Evolutionary conservation across 805 yeast genomes (phyloP), one percentile per base, ranked within the genome.

Genomic region (Ogataea methanolica): DNA sequence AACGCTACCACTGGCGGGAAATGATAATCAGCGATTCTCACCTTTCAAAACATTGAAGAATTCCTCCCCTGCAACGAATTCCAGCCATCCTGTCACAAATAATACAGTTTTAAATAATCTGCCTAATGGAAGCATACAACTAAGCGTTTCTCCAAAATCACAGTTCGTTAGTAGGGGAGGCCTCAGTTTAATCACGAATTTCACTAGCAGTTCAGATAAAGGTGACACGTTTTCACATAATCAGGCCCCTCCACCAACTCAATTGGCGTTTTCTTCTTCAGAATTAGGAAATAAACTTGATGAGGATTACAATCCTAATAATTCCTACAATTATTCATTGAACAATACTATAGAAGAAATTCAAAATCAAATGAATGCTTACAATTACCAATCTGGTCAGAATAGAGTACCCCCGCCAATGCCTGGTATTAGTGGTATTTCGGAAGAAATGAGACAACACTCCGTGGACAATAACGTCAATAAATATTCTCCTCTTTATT

Each of bases 311-410:
- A 62, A 64, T 46, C 56, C 67, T 12, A 54, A 59, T 34, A 63
- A 65, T 41, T 55, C 63, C 1, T 65, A 57, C 50, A 65, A 64
- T 41, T 65, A 63, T 46, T 62, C 67, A 0, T 41, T 63, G 40
- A 61, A 57, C 42, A 64, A 64, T 45, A 65, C 68, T 2, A 54
- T 64, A 17, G 67, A 60, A 47, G 68, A 65, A 44, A 63, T 65
- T 22, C 66, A 63, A 40, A 55, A 61, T 45, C 69, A 65, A 50
- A 45, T 63, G 52, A 56, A 50, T 35, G 47, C 47, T 7, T 53
- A 54, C 31, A 26, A 6, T 26, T 26, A 26, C 12, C 36, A 46
- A 29, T 49, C 50, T 16, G 38, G 37, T 8, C 22, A 31, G 38
- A 39, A 38, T 16, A 21, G 23, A 34, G 43, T 39, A 19, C 43